These are phyloP conservation scores for Pluteus cervinus DNA, from an alignment of 768 basidiomycete genomes.

Conservation along the genomic window DNA sequence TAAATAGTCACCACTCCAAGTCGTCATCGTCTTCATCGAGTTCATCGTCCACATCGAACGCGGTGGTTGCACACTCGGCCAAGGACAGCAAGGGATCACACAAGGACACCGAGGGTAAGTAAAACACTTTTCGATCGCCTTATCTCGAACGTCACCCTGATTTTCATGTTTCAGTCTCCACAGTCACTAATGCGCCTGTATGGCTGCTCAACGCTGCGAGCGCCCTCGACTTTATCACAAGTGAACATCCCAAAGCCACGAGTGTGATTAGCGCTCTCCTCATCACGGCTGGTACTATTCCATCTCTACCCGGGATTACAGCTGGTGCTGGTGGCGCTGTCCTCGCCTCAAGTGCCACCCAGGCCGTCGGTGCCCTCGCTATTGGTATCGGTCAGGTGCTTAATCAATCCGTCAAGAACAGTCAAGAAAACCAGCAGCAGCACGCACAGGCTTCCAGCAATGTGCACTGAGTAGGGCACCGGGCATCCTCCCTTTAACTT, in stretches of 20 bases:
- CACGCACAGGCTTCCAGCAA: constrained; percentile 6
- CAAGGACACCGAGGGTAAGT: constrained; percentile 22
- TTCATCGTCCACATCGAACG: no score
- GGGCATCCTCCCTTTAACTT: no score
- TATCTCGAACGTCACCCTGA: constrained; percentile 5
- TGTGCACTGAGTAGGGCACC: constrained; percentile 4
- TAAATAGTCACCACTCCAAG: no score
- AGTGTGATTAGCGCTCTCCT: constrained; percentile 70
- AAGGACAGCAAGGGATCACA: constrained; percentile 12
- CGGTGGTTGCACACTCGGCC: no score
- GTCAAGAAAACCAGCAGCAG: constrained; percentile 22
- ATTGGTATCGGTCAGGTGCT: constrained; percentile 60
- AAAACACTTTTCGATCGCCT: background rate
- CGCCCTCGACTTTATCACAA: constrained; percentile 67
- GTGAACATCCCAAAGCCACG: constrained; percentile 72
- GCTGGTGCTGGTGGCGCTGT: constrained; percentile 68
- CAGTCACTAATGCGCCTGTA: constrained; percentile 54
- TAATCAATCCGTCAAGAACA: constrained; percentile 26
- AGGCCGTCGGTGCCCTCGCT: constrained; percentile 75
- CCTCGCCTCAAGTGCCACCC: constrained; percentile 66
- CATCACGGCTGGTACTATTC: constrained; percentile 73
- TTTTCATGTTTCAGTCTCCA: constrained; percentile 23
- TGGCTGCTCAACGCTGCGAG: constrained; percentile 77
- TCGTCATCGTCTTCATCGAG: no score
- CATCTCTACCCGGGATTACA: constrained; percentile 62